These are phyloP conservation scores for Trifolium fragiferum DNA, from an alignment of 306 rosid genomes.

Conservation along the genomic window DNA sequence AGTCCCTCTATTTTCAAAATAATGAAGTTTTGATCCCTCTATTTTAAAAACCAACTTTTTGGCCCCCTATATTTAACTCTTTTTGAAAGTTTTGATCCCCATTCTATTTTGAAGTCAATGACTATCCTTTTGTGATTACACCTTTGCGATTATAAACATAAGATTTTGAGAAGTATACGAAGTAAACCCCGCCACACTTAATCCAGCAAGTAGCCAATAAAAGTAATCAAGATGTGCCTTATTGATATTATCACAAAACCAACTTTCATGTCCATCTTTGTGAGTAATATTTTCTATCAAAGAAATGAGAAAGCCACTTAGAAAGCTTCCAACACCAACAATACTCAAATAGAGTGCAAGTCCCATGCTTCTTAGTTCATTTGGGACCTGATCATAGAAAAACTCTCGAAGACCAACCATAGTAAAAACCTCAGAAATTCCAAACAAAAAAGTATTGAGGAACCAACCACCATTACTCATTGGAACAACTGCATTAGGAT, in stretches of 20 bases:
- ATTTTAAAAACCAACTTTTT: no score
- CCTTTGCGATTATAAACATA: slow-evolving; percentile 35
- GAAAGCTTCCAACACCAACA: slow-evolving; percentile 66
- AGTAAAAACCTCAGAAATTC: slow-evolving; percentile 61
- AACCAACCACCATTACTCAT: slow-evolving; percentile 79
- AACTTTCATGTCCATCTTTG: slow-evolving; percentile 47
- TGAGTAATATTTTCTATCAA: slow-evolving; percentile 45
- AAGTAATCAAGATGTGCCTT: slow-evolving; percentile 77
- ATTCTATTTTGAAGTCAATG: no score
- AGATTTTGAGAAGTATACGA: slow-evolving; percentile 43
- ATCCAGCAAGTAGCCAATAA: slow-evolving; percentile 64
- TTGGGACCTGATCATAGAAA: slow-evolving; percentile 78
- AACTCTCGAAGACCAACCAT: slow-evolving; percentile 82
- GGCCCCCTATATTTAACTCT: no score
- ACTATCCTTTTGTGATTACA: background rate
- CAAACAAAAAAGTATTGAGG: slow-evolving; percentile 67
- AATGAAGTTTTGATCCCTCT: no score
- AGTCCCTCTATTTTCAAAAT: no score
- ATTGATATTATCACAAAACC: slow-evolving; percentile 73
- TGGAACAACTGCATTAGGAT: slow-evolving; percentile 58
- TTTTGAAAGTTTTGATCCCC: no score
- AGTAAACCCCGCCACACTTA: slow-evolving; percentile 44
- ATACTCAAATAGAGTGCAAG: slow-evolving; percentile 68
- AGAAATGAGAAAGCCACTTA: slow-evolving; percentile 68
- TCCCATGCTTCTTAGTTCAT: slow-evolving; percentile 70